Evolutionary conservation across 352 stramenopile species (phyloP), one percentile per base, ranked within the genome.

Genomic region (Phytophthora kernoviae): DNA sequence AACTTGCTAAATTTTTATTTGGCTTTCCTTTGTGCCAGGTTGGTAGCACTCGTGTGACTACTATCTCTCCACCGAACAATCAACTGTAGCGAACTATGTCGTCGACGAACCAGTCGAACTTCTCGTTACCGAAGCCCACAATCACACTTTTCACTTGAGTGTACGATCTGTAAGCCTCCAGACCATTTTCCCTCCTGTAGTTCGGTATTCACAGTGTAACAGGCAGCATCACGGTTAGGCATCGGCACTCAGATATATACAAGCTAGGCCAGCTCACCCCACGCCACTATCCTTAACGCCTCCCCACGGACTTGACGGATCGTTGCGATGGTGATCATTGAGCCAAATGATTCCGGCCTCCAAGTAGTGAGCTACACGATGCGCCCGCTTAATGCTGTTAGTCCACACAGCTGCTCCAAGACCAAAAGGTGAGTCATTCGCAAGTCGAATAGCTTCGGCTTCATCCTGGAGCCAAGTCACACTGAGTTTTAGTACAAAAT

Each of bases 331-430:
- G 46, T 80, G 84, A 43, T 96, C 90, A 59, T 97, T 98, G 1
- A 98, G 70, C 66, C 91, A 95, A 43, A 98, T 85, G 34, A 98
- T 95, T 22, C 93, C 93, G 44, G 78, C 79, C 48, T 98, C 82
- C 26, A 98, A 64, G 11, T 59, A 58, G 41, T 94, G 67, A n/a
- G 88, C 75, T 45, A 98, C 79, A 34, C 83, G 70, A 56, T 96
- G 90, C n/a, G 78, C 81, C 40, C 90, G 71, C 24, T 73, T 77
- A 42, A 96, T 62, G 58, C 97, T 77, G 39, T 70, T 73, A 2
- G 90, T 97, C 70, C 81, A 98, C 50, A 98, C 79, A 21, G 83
- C 85, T 6, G 88, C 86, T 24, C 81, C 88, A 32, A 97, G 79
- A 8, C 90, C 90, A 69, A 90, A 97, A 1, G 62, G 41, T 15